A percentile compares a stretch with the other conserved stretches of the same genome.
phyloP scores from a whole-genome alignment of 805 yeast genomes.

The Hanseniaspora hatyaiensis region DNA sequence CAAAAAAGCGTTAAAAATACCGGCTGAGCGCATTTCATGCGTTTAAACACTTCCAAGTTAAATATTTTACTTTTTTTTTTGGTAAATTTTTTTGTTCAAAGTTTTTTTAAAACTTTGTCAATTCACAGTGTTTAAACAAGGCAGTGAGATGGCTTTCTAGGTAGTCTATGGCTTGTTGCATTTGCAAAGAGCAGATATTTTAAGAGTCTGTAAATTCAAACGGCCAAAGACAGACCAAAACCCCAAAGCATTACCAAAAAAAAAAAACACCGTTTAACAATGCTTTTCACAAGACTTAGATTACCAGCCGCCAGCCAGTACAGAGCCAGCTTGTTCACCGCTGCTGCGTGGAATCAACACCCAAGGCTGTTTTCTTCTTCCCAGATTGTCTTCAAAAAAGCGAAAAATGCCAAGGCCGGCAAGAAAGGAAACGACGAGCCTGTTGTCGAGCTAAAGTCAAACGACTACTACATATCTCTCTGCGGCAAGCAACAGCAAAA shows the following conservation, averaged over 20 bases:
- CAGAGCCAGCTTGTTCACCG: neutral
- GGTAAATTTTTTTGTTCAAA: neutral
- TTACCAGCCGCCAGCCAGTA: neutral
- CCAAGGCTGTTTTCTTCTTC: neutral
- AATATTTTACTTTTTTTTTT: too few relatives aligned
- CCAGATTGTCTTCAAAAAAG: constrained; percentile 16
- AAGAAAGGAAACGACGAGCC: neutral
- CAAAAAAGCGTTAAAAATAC: too few relatives aligned
- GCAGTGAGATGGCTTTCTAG: too few relatives aligned
- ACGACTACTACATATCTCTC: constrained; percentile 16
- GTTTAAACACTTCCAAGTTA: neutral
- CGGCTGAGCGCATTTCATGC: neutral
- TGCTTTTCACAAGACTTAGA: neutral
- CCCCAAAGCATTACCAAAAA: neutral
- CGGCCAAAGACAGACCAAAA: neutral
- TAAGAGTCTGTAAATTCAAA: too few relatives aligned
- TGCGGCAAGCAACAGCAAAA: constrained; percentile 31
- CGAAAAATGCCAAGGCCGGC: neutral
- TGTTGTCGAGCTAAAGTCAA: neutral
- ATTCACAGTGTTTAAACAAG: too few relatives aligned
- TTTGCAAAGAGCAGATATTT: too few relatives aligned
- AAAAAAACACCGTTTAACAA: too few relatives aligned
- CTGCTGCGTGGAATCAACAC: neutral
- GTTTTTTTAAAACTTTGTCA: neutral
- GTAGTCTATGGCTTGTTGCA: too few relatives aligned